Evolutionary conservation across 1,284 basidiomycete genomes (phyloP).

Genomic region (Cronartium quercuum): DNA sequence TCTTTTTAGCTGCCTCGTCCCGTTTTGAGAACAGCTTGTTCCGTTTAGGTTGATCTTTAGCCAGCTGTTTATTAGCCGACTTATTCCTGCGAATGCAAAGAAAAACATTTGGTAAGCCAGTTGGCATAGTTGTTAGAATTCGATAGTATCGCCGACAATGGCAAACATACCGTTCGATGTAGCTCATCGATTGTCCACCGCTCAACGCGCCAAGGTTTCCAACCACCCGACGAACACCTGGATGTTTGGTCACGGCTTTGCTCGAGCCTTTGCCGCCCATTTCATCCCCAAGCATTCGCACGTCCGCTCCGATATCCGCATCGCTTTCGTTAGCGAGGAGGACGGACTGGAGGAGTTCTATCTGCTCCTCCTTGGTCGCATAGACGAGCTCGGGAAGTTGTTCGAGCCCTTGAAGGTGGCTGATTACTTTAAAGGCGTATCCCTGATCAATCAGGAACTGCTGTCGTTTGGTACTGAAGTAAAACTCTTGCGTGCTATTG

Average conservation of each 20-base stretch:
- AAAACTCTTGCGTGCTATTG: constrained; percentile 85
- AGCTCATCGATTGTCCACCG: constrained; percentile 50
- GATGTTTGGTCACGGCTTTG: constrained; percentile 8
- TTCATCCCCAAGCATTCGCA: constrained; percentile 55
- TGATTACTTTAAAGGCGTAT: constrained; percentile 99
- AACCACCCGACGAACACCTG: constrained; percentile 46
- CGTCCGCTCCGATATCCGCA: constrained; percentile 76
- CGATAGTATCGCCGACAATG: no score
- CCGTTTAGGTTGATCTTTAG: constrained; percentile 42
- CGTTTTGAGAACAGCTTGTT: constrained; percentile 35
- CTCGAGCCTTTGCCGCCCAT: constrained; percentile 35
- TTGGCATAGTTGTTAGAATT: no score
- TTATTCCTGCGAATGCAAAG: constrained; percentile 46
- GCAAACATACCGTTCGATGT: constrained; percentile 43
- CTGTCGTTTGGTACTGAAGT: constrained; percentile 96
- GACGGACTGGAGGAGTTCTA: constrained; percentile 86
- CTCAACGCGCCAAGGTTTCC: constrained; percentile 49
- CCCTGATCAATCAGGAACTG: constrained; percentile 97
- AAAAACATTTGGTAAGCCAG: no score
- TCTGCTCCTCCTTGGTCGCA: constrained; percentile 82
- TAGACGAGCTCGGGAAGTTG: constrained; percentile 83
- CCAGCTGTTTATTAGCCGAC: constrained; percentile 48
- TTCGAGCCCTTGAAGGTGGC: constrained; percentile 87
- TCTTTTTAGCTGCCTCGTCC: constrained; percentile 36
- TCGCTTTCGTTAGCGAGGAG: constrained; percentile 85